Percentiles rank a stretch among this genome's conserved stretches.
Conservation (phyloP, 2,329 filamentous ascomycete genomes). For the Zalaria sp. region DNA sequence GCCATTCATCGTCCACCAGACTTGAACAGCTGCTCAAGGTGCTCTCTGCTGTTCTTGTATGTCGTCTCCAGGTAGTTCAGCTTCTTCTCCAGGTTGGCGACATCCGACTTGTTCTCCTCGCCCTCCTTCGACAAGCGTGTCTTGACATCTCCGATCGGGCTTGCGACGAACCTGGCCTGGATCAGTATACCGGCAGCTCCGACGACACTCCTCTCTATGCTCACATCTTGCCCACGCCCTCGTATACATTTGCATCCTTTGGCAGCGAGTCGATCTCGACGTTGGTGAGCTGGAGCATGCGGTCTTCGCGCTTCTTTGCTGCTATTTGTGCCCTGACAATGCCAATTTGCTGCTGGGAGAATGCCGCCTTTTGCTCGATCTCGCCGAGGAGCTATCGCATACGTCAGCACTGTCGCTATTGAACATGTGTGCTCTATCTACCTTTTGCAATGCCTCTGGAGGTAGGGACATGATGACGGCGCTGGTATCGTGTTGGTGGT, state of each 20-base stretch:
- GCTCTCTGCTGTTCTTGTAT: slow-evolving; percentile 81
- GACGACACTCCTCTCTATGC: slow-evolving; percentile 17
- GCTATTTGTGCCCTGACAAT: slow-evolving; percentile 74
- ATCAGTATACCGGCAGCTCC: background rate
- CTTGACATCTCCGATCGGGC: slow-evolving; percentile 58
- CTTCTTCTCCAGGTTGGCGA: slow-evolving; percentile 73
- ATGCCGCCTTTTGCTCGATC: slow-evolving; percentile 79
- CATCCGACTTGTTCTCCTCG: slow-evolving; percentile 60
- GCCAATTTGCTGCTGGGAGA: slow-evolving; percentile 82
- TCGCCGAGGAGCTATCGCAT: slow-evolving; percentile 65
- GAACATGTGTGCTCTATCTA: slow-evolving; percentile 22
- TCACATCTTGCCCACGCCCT: slow-evolving; percentile 95
- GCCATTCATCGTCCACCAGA: slow-evolving; percentile 14
- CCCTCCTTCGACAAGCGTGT: slow-evolving; percentile 63
- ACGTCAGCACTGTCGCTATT: background rate
- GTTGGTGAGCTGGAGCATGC: slow-evolving; percentile 74
- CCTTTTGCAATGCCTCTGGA: slow-evolving; percentile 89
- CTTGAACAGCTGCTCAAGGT: slow-evolving; percentile 78
- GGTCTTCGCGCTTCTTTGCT: slow-evolving; percentile 74
- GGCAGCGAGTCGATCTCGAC: slow-evolving; percentile 71
- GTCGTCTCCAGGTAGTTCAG: slow-evolving; percentile 89
- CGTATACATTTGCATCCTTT: slow-evolving; percentile 67
- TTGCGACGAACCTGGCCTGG: slow-evolving; percentile 66
- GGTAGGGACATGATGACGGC: slow-evolving; percentile 66
- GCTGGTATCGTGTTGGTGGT: slow-evolving; percentile 1